These are phyloP conservation scores for Eucalyptus globulus DNA, from an alignment of 345 rosid genomes.

Conservation along the genomic window DNA sequence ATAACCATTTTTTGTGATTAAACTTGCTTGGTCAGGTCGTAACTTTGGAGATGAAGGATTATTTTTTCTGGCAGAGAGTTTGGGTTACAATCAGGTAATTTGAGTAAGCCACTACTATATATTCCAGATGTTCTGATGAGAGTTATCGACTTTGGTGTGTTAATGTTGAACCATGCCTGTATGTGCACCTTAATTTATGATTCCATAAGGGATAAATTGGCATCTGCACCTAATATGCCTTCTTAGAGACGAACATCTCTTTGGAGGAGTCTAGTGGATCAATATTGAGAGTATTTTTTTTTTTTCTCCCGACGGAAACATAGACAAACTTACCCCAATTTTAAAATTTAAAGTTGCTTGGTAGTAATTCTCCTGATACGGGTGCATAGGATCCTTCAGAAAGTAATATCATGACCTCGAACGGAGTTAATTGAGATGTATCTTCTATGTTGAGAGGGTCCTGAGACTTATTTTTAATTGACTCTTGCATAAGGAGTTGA, in stretches of 20 bases:
- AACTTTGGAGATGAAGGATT: conserved; percentile 94
- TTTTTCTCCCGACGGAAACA: background rate
- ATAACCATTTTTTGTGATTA: background rate
- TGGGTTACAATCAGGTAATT: conserved; percentile 84
- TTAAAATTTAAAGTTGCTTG: background rate
- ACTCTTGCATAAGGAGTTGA: background rate
- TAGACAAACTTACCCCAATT: background rate
- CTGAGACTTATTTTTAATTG: background rate
- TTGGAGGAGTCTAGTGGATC: background rate
- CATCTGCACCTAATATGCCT: background rate
- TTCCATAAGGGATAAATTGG: background rate
- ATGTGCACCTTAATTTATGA: background rate
- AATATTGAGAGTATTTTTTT: background rate
- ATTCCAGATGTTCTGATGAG: background rate
- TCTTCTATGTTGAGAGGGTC: background rate
- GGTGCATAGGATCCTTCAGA: background rate
- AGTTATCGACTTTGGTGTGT: background rate
- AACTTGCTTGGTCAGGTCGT: conserved; percentile 38
- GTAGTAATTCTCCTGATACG: background rate
- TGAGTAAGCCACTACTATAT: background rate
- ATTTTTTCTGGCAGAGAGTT: conserved; percentile 75
- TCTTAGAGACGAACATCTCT: background rate
- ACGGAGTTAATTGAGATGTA: background rate
- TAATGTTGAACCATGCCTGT: background rate
- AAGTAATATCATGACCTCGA: background rate